These are phyloP conservation scores for Rhizopus arrhizus DNA, from an alignment of 371 early-diverging fungal species.

Conservation along the genomic window DNA sequence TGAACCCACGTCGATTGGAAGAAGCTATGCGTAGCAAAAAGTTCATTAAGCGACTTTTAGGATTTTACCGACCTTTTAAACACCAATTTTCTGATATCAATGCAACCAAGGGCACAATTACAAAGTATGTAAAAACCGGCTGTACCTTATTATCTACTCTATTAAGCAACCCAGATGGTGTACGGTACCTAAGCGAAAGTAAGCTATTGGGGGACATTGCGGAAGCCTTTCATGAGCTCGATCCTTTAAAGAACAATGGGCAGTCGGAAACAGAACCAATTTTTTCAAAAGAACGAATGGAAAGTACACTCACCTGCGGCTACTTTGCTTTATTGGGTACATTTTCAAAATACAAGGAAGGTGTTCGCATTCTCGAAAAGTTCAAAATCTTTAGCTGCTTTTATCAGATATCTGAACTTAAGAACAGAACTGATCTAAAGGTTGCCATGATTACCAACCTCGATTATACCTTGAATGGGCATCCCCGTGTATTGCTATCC, in stretches of 20 bases:
- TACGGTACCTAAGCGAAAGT: conserved; percentile 69
- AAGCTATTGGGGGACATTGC: conserved; percentile 69
- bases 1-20: conserved; percentile 74
- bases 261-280: conserved; percentile 64
- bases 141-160: conserved; percentile 68
- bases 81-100: conserved; percentile 74
- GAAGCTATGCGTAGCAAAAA: conserved; percentile 77
- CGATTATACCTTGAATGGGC: conserved; percentile 84
- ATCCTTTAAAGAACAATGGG: conserved; percentile 50
- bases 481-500: conserved; percentile 77
- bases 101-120: conserved; percentile 50
- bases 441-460: conserved; percentile 75
- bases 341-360: conserved; percentile 67
- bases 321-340: conserved; percentile 81
- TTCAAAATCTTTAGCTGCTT: conserved; percentile 80
- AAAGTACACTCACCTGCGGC: conserved; percentile 69
- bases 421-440: conserved; percentile 80
- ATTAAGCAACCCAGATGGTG: conserved; percentile 65
- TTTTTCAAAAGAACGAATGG: conserved; percentile 79
- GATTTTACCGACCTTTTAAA: conserved; percentile 78
- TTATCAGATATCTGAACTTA: conserved; percentile 80
- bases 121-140: conserved; percentile 62
- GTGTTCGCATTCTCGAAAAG: conserved; percentile 70
- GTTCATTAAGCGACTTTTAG: conserved; percentile 74
- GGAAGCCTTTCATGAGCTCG: conserved; percentile 70